Evolutionary conservation across 1,139 yeast genomes (phyloP), one percentile per base, ranked within the genome.

Genomic region (Pichiaceae sp.): DNA sequence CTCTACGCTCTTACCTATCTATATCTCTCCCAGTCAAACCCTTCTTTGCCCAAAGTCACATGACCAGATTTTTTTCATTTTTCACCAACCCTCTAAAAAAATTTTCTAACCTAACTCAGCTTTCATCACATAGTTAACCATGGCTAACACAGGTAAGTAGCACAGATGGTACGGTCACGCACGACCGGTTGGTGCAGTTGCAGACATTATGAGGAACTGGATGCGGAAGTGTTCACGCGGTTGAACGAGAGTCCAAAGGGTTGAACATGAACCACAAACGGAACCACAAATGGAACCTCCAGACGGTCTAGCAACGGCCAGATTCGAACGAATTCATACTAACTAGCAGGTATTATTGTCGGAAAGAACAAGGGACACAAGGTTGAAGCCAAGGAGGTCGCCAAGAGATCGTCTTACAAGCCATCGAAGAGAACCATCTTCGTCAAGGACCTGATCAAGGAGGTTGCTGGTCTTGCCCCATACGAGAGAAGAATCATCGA

Each of bases 401-500:
- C 87, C 61, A 89, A 95, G 70, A 87, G 86, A 75, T 76, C 84
- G 63, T 86, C 97, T 53, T 78, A 84, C 86, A 84, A 93, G 78
- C 91, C 91, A 82, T 85, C 97, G 64, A 81, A 89, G 80, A 89
- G 96, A 82, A 79, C 97, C 61, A 74, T 74, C 46, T 93, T 93
- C 65, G 98, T 93, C 64, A 85, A 98, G 72, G 76, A 80, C 64
- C 75, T 93, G 55, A 94, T 91, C 71, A 81, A 81, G 67, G 99
- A 93, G 76, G 97, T 93, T 63, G 76, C 96, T 56, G 98, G 98
- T 67, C 81, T 89, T 66, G 96, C 99, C 57, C 98, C 99, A 73
- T 93, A 93, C 74, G 98, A 93, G 78, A 89, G 96, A 79, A 89
- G 99, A 78, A 81, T 91, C 69, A 83, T 93, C 64, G 99, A 93